Evolutionary conservation across 768 basidiomycete genomes (phyloP).

Genomic region (Boletus patriciae): DNA sequence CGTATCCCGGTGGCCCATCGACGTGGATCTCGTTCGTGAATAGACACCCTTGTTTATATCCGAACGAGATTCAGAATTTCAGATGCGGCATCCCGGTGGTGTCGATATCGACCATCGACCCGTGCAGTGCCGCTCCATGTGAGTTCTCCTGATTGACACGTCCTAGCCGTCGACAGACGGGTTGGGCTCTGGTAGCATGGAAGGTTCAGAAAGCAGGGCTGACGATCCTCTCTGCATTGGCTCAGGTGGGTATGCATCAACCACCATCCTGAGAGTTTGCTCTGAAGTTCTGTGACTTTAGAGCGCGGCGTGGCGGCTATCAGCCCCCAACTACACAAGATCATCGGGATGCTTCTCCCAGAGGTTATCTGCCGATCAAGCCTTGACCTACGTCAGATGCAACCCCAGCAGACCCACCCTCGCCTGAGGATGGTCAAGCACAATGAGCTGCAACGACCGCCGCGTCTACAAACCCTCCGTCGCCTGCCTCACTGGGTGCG

Average conservation of each 20-base stretch:
- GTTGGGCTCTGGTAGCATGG: no score
- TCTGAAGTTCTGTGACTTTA: neutral
- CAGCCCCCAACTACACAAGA: slow-evolving; percentile 1
- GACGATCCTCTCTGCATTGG: no score
- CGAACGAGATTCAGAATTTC: no score
- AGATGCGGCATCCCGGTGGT: no score
- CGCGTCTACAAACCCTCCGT: no score
- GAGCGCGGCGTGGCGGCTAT: slow-evolving; percentile 15
- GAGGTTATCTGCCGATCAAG: slow-evolving; percentile 2
- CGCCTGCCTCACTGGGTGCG: neutral
- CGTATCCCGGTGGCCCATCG: no score
- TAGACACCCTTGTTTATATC: no score
- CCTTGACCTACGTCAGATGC: neutral
- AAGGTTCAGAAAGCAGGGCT: no score
- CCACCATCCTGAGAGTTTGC: neutral
- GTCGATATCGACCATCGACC: no score
- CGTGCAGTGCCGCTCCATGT: neutral
- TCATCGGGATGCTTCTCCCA: slow-evolving; percentile 17
- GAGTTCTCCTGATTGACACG: no score
- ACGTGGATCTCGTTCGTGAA: no score
- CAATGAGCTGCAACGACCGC: neutral
- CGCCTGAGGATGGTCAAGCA: neutral
- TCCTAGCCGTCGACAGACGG: neutral
- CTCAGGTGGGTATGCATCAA: no score
- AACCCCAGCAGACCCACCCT: neutral